Evolutionary conservation across 345 rosid species (phyloP), one percentile per base, ranked within the genome.

Genomic region (Triadica sebifera): DNA sequence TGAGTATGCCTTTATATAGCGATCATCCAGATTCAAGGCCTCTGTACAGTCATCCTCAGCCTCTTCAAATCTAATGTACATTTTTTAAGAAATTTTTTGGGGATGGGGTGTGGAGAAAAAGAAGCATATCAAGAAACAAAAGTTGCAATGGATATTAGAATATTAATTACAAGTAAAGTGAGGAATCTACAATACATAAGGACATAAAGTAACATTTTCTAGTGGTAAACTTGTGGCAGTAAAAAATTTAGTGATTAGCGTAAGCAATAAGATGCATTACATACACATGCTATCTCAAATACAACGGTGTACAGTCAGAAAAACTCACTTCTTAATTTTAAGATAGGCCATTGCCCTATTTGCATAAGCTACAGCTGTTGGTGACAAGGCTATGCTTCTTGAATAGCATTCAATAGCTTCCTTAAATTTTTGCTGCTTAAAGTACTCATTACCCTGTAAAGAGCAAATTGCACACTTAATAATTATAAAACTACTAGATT

Each of bases 21-120:
- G 94, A 71, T 95, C 98, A 84, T 95, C 99, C 7, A 91, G 80
- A 83, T 88, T 89, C 76, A 95, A 84, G 62, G 94, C 94, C 89
- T 95, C 98, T 38, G 99, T 86, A 81, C 99, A 92, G 78, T 95
- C 96, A 82, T 84, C 87, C 81, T 89, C 99, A 59, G 98, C 97
- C 80, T 91, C 93, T 77, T 74, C 85, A 77, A 85, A 95, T 82
- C 99, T 90, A 77, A 78, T 25, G 76, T 50, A 68, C 13, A 56
- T n/a, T 8, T 6, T 38, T 39, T 29, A 29, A 51, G 5, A 13
- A 51, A 12, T 24, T 8, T 58, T 58, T 24, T 58, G 39, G 65
- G 50, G 65, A n/a, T 67, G 55, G 49, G 34, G 70, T 6, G 47
- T 43, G 47, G 47, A 37, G 73, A 55, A 60, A 71, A 66, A 11